Evolutionary conservation across 768 basidiomycete genomes (phyloP).

Genomic region (Lenzites betulinus): DNA sequence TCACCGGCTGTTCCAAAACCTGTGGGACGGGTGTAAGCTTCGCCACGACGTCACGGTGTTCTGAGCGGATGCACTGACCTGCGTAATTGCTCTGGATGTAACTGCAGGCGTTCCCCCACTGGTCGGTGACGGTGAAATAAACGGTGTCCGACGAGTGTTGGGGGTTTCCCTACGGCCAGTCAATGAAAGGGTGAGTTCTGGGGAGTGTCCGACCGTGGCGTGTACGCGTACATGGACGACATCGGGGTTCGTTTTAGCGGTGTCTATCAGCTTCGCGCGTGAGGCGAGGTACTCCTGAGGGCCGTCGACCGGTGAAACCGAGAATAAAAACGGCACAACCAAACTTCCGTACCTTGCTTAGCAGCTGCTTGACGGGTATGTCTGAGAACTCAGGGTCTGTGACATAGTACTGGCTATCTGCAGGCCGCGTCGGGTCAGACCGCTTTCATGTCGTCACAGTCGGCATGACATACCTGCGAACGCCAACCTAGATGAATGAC

Average conservation of each 20-base stretch:
- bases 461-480: conserved; percentile 64
- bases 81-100: conserved; percentile 88
- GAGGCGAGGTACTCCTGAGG: conserved; percentile 77
- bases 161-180: conserved; percentile 82
- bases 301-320: neutral
- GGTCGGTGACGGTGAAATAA: conserved; percentile 87
- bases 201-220: neutral
- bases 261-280: conserved; percentile 80
- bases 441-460: neutral
- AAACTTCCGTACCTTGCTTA: conserved; percentile 66
- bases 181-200: neutral
- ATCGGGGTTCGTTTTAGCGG: conserved; percentile 60
- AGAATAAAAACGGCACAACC: neutral
- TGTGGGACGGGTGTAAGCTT: conserved; percentile 26
- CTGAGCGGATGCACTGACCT: conserved; percentile 44
- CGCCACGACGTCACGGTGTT: neutral
- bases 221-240: conserved; percentile 60
- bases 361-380: conserved; percentile 77
- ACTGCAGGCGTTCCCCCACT: conserved; percentile 90
- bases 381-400: conserved; percentile 81
- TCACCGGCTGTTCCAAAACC: conserved; percentile 89
- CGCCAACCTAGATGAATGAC: conserved; percentile 37
- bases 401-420: conserved; percentile 90
- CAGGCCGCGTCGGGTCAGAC: neutral
- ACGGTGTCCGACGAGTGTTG: conserved; percentile 90